These are phyloP conservation scores for Gilbertella persicaria DNA, from an alignment of 371 early-diverging fungal species.

Conservation along the genomic window DNA sequence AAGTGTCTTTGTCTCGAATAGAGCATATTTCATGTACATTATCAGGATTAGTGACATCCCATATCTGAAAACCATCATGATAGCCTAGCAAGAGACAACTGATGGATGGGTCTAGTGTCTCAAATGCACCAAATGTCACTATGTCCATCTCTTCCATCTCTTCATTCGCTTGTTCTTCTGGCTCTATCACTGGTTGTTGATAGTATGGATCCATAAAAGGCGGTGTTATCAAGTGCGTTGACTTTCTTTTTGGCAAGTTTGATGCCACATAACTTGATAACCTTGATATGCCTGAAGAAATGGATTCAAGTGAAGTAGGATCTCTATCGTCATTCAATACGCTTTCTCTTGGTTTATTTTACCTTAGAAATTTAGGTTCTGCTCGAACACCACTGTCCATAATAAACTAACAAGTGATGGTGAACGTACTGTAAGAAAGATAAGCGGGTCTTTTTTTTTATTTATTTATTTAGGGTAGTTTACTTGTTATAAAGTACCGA, in stretches of 20 bases:
- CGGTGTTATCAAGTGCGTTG: slow-evolving; percentile 35
- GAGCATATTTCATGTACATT: slow-evolving; percentile 73
- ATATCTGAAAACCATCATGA: slow-evolving; percentile 79
- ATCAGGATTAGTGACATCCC: slow-evolving; percentile 73
- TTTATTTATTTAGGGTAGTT: neutral
- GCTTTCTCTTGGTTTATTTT: neutral
- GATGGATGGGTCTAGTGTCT: slow-evolving; percentile 23
- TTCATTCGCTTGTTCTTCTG: slow-evolving; percentile 24
- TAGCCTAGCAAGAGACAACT: slow-evolving; percentile 73
- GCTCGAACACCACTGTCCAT: slow-evolving; percentile 47
- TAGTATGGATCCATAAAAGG: slow-evolving; percentile 34
- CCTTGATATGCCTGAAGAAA: slow-evolving; percentile 59
- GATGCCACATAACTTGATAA: slow-evolving; percentile 61
- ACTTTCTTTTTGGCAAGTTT: slow-evolving; percentile 42
- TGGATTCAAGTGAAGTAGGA: slow-evolving; percentile 62
- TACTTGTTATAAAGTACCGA: neutral
- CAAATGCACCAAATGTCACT: slow-evolving; percentile 38
- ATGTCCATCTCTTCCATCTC: slow-evolving; percentile 25
- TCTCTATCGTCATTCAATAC: slow-evolving; percentile 34
- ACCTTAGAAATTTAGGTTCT: slow-evolving; percentile 52
- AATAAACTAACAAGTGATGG: slow-evolving; percentile 18
- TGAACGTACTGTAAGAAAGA: neutral
- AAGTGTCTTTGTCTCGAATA: slow-evolving; percentile 52
- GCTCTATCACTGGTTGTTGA: slow-evolving; percentile 12
- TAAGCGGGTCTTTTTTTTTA: neutral